Percentiles rank a stretch among this genome's conserved stretches.
Evolutionary conservation across 2,329 filamentous ascomycete genomes (phyloP).

Genomic region (Fusarium verrucosum): DNA sequence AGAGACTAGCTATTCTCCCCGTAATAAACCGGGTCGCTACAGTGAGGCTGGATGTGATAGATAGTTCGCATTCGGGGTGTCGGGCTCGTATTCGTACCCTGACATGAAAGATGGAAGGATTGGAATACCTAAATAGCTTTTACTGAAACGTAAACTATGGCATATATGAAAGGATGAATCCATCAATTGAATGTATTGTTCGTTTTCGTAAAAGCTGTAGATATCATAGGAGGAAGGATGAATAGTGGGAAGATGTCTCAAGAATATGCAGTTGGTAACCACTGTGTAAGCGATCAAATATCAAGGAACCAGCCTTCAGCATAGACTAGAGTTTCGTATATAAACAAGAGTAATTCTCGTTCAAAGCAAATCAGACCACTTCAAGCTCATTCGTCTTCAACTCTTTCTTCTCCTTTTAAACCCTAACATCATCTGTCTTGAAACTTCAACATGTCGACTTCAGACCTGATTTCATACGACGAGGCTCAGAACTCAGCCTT

Average conservation of each 20-base stretch:
- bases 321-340: neutral
- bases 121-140: neutral
- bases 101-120: neutral
- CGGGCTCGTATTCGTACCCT: constrained; percentile 25
- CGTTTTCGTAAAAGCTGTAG: constrained; percentile 30
- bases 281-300: constrained; percentile 2
- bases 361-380: neutral
- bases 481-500: constrained; percentile 83
- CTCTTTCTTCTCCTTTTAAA: fast-evolving
- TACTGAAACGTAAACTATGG: neutral
- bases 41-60: neutral
- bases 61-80: constrained; percentile 27
- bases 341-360: constrained; percentile 1
- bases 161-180: neutral
- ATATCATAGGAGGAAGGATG: neutral
- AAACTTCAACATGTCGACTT: constrained; percentile 34
- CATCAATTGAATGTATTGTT: constrained; percentile 13
- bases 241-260: neutral
- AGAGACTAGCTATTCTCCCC: neutral
- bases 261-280: constrained; percentile 1
- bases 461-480: constrained; percentile 77
- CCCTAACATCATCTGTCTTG: neutral
- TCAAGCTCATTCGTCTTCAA: neutral
- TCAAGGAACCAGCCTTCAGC: neutral
- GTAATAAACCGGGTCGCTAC: neutral